Evolutionary conservation across 495 filamentous ascomycete genomes (phyloP).

Genomic region (Aspergillus campestris): DNA sequence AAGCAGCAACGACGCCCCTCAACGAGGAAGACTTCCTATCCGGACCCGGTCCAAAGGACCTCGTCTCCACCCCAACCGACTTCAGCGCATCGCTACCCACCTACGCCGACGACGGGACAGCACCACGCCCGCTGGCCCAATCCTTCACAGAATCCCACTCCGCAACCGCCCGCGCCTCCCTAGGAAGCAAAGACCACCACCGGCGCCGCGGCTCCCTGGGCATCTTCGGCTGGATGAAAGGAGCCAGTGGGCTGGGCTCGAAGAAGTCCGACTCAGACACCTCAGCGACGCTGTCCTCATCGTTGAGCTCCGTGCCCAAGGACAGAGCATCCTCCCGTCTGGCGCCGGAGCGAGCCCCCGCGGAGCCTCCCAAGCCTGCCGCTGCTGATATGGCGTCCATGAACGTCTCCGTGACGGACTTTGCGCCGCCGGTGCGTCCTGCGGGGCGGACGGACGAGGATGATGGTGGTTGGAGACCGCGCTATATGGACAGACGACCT

Average conservation of each 20-base stretch:
- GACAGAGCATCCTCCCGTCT: slow-evolving; percentile 5
- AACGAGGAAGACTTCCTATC: background rate
- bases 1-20: slow-evolving; percentile 12
- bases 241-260: slow-evolving; percentile 22
- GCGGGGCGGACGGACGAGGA: slow-evolving; percentile 13
- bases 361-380: slow-evolving; percentile 11
- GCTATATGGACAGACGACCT: slow-evolving; percentile 34
- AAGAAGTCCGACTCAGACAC: slow-evolving; percentile 15
- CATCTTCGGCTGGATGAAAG: slow-evolving; percentile 40
- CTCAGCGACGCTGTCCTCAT: slow-evolving; percentile 7
- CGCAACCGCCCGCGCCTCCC: slow-evolving; percentile 13
- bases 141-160: slow-evolving; percentile 23
- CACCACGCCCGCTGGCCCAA: slow-evolving; percentile 16
- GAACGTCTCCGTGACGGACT: slow-evolving; percentile 12
- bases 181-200: too few species aligned
- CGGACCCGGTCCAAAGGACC: too few species aligned
- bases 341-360: slow-evolving; percentile 2
- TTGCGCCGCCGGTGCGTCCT: slow-evolving; percentile 9
- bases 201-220: slow-evolving; percentile 34
- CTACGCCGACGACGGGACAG: slow-evolving; percentile 5
- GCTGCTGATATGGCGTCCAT: slow-evolving; percentile 3
- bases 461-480: slow-evolving; percentile 19
- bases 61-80: slow-evolving; percentile 1
- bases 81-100: slow-evolving; percentile 5
- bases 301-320: background rate